These are phyloP conservation scores for Lactarius tabidus DNA, from an alignment of 768 basidiomycete genomes.

Conservation along the genomic window DNA sequence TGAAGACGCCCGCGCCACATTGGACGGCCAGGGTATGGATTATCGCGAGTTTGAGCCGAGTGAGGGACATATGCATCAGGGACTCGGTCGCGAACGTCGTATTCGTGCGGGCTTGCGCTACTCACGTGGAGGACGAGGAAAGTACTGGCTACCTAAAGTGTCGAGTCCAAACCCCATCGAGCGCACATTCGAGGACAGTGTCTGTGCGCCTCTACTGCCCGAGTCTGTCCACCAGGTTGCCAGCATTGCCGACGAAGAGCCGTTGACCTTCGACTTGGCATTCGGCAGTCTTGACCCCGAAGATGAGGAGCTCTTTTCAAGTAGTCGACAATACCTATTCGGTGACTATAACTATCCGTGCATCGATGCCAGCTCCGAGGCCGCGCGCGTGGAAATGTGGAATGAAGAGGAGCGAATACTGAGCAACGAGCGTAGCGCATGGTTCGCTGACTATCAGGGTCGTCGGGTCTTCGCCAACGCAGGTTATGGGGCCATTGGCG, in stretches of 20 bases:
- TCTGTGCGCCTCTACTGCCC: conserved; percentile 70
- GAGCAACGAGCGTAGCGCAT: conserved; percentile 67
- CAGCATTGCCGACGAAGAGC: conserved; percentile 54
- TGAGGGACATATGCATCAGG: conserved; percentile 90
- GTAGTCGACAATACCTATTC: conserved; percentile 77
- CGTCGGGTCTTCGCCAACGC: conserved; percentile 32
- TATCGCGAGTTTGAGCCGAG: conserved; percentile 97
- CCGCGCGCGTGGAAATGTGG: conserved; percentile 62
- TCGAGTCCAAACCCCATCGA: conserved; percentile 39
- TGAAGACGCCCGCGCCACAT: conserved; percentile 76
- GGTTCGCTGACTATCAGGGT: conserved; percentile 59
- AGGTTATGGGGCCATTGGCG: conserved; percentile 54
- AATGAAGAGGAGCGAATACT: conserved; percentile 84
- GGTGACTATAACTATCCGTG: conserved; percentile 90
- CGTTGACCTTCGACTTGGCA: conserved; percentile 49
- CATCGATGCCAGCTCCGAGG: conserved; percentile 82
- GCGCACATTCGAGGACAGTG: conserved; percentile 45
- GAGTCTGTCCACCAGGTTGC: conserved; percentile 60
- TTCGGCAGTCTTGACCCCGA: conserved; percentile 66
- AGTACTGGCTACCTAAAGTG: conserved; percentile 92
- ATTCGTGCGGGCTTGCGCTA: conserved; percentile 93
- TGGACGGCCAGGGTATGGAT: conserved; percentile 87
- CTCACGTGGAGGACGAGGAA: conserved; percentile 80
- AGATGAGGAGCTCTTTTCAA: conserved; percentile 72
- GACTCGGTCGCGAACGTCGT: conserved; percentile 76